Evolutionary conservation across 2,329 filamentous ascomycete genomes (phyloP), one percentile per base, ranked within the genome.

Genomic region (Mycocentrospora acerina): DNA sequence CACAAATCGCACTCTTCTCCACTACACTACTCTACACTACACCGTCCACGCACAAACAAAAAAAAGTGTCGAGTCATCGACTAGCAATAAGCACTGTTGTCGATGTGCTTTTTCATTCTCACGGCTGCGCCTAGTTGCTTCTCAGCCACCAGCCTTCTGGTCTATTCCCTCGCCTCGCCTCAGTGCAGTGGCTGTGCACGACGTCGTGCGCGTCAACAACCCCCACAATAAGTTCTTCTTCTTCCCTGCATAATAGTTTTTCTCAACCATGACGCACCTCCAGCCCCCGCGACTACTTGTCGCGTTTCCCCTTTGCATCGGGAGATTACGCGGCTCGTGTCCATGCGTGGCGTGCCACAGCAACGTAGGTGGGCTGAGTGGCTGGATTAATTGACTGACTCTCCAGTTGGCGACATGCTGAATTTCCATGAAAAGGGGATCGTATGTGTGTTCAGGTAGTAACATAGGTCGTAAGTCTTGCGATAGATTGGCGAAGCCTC

Each of bases 121-220:
- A 13, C 34, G 24, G 26, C 38, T 30, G 14, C 29, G 12, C 32
- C 29, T 22, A 38, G 12, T 24, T 15, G 35, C 27, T 18, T 46
- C 40, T 31, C 32, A 42, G 37, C 32, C 29, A 37, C 29, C 37
- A 36, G 19, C 25, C 31, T 34, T 40, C 28, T 37, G 7, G 24
- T n/a, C 29, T 9, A 9, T 22, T 6, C 19, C 9, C 19, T 33
- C 29, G 34, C 31, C 28, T 32, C 28, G 32, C 28, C 14, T 37
- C 29, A 37, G 17, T 31, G 40, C 37, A 36, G 42, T 43, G 34
- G 43, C 39, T 42, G 44, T 44, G 50, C 29, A 13, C 33, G 18
- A 18, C 32, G 31, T 44, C 42, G 43, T 32, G 14, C 27, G 29
- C 18, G 26, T 27, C 10, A 29, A 24, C 36, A 30, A 38, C 40